Base-by-base conservation (phyloP, 495 filamentous ascomycete genomes). In the Penicillium tannophilum region DNA sequence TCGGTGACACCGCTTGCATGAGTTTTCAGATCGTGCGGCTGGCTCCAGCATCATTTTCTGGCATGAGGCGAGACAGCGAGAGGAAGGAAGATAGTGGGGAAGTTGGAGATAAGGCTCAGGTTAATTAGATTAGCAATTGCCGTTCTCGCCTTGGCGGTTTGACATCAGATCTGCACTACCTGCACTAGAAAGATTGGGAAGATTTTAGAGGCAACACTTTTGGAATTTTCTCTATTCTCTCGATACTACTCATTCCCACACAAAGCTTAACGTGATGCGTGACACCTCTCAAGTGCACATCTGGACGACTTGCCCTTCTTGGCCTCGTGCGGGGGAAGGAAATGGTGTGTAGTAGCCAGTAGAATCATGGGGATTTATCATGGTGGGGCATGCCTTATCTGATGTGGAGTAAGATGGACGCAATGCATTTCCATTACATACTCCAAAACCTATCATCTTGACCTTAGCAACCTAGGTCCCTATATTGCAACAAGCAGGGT, bases 1-100 rank as follows among this genome's bases (percentile, higher is more conserved):
- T 33, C 66, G 67, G 57, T 76, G 69, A 41, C 73, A 76, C 14
- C 73, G 61, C 23, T 68, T 67, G 56, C 73, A 76, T 26, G 73
- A 76, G 42, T 46, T 60, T 35, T 62, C 56, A 17, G 63, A 61
- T 24, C 57, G 45, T 14, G 60, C 63, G 30, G 55, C 41, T n/a
- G 52, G 14, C 31, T 63, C 52, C n/a, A 42, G 41, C 55, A 63
- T 63, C 26, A 51, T 44, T 33, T 6, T 20, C 17, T 41, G 2
- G 12, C 54, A 44, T 53, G 48, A 47, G 41, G 24, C 30, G n/a
- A 41, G 24, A 30, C 19, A 30, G 39, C 5, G 16, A 41, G 39
- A n/a, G 35, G 16, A 20, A 45, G 11, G 24, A 31, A 17, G 24
- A 54, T 44, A 52, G 55, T 31, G 24, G 58, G 47, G 39, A 67